Evolutionary conservation across 225 moss, liverwort and hornwort genomes (phyloP), one percentile per base, ranked within the genome.

Genomic region (Antitrichia curtipendula): DNA sequence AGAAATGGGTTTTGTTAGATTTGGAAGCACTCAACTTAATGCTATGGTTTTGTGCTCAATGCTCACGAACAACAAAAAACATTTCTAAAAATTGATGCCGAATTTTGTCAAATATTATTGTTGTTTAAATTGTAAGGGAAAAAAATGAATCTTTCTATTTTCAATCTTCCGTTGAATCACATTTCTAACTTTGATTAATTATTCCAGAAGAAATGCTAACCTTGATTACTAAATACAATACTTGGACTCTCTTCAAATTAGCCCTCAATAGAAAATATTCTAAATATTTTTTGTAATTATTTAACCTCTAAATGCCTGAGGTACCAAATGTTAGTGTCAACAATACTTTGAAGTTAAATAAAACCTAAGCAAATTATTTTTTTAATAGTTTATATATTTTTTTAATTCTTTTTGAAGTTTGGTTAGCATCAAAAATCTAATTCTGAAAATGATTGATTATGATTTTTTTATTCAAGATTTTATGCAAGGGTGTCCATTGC

Each of bases 161-260:
- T 10, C 1, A 29, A 72, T 0, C 19, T 19, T 73, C 29, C 29
- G 20, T 49, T 3, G 1, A 74, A 47, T 31, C 7, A 49, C 28
- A 31, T 74, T 0, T 2, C 2, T n/a, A 73, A 47, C 28, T 73
- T 73, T 31, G 7, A 47, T 31, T 19, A 10, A 49, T 6, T 19
- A 19, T 31, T 12, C 0, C 0, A 0, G 5, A 49, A 0, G 20
- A 74, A 47, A 47, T 49, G 0, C 0, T 5, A 0, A 25, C 4
- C 4, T 0, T 31, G 0, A 73, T 1, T 0, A 47, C 1, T 2
- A 0, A 0, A 0, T 47, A 19, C 12, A 0, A 2, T 31, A 31
- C 4, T 11, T 47, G 4, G 0, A 19, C 4, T 47, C 2, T 73
- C 20, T 20, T 19, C 7, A 47, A 31, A 2, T 47, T 31, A 73